phyloP scores from a whole-genome alignment of 352 stramenopile genomes.

The Globisporangium spiculum region DNA sequence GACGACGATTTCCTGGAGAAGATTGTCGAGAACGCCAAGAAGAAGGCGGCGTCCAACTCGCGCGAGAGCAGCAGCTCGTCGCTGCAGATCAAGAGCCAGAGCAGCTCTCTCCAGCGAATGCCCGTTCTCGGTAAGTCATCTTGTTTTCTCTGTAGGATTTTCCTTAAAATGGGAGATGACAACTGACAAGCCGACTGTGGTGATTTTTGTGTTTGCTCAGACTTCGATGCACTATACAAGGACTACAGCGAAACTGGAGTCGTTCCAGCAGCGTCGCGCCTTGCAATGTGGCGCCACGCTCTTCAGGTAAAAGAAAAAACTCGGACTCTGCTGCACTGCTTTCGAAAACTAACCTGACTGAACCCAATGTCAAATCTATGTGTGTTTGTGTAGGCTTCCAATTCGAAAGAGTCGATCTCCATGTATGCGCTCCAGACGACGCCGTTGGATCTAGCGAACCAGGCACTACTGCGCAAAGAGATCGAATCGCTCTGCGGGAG shows the following conservation, averaged over 20 bases:
- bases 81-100: slow-evolving; percentile 67
- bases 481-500: slow-evolving; percentile 57
- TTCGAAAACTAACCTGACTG: background rate
- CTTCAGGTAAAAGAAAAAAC: slow-evolving; percentile 27
- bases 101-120: slow-evolving; percentile 25
- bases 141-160: background rate
- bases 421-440: slow-evolving; percentile 77
- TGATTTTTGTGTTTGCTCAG: slow-evolving; percentile 18
- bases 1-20: slow-evolving; percentile 52
- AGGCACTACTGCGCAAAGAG: slow-evolving; percentile 60
- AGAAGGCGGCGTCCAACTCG: slow-evolving; percentile 30
- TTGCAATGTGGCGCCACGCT: slow-evolving; percentile 58
- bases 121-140: slow-evolving; percentile 4
- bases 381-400: slow-evolving; percentile 8
- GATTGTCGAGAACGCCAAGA: slow-evolving; percentile 56
- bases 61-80: slow-evolving; percentile 59
- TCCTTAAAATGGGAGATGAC: background rate
- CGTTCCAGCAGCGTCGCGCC: slow-evolving; percentile 34
- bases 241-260: slow-evolving; percentile 37
- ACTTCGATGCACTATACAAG: slow-evolving; percentile 28
- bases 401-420: slow-evolving; percentile 41
- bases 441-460: slow-evolving; percentile 47
- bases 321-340: background rate
- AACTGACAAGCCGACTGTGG: background rate
- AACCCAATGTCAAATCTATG: background rate